phyloP scores from a whole-genome alignment of 495 filamentous ascomycete genomes.

The Hypoxylon cercidicola region DNA sequence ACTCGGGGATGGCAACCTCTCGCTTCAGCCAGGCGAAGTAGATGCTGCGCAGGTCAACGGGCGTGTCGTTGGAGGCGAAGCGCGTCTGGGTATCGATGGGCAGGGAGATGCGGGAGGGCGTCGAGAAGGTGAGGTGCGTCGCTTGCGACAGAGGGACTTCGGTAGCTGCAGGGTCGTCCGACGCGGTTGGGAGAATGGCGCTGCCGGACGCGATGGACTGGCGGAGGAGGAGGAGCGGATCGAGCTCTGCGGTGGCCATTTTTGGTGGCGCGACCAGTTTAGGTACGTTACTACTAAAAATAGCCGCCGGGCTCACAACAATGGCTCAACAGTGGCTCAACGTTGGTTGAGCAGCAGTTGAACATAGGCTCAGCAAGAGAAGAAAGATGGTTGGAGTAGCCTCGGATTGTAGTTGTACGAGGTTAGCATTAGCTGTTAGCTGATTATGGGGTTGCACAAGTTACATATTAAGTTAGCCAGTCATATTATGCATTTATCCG shows the following conservation, averaged over 20 bases:
- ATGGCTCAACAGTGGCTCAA: not conserved
- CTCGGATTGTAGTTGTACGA: no score
- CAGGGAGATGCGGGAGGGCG: conserved; percentile 70
- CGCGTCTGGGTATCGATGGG: conserved; percentile 82
- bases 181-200: conserved; percentile 74
- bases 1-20: conserved; percentile 85
- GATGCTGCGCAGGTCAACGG: conserved; percentile 90
- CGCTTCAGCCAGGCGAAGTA: conserved; percentile 95
- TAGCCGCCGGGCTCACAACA: not conserved
- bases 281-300: conserved; percentile 8
- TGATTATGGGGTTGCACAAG: no score
- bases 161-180: conserved; percentile 61
- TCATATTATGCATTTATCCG: no score
- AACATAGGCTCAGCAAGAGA: no score
- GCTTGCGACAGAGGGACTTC: conserved; percentile 73
- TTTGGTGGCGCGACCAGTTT: conserved; percentile 2
- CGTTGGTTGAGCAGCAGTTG: no score
- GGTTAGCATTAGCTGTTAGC: no score
- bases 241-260: conserved; percentile 60
- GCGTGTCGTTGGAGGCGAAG: conserved; percentile 74
- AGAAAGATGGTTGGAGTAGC: no score
- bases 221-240: conserved; percentile 82
- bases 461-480: no score
- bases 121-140: conserved; percentile 81
- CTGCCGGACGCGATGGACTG: conserved; percentile 75